Evolutionary conservation across 1,284 basidiomycete genomes (phyloP), one percentile per base, ranked within the genome.

Genomic region (Malassezia brasiliensis): DNA sequence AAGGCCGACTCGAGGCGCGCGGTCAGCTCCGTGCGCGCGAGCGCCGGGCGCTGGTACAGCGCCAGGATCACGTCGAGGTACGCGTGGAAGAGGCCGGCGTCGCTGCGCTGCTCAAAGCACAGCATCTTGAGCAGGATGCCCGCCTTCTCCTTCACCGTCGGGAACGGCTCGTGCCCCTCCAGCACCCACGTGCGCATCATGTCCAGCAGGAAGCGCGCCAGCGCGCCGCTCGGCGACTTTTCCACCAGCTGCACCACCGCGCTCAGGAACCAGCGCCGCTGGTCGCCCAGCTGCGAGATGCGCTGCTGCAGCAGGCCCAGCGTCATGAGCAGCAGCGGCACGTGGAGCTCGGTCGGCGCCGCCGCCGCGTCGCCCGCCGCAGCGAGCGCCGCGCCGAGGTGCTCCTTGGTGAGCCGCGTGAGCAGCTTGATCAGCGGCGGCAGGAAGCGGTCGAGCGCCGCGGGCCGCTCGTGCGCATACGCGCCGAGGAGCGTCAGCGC

Each of bases 111-210:
- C 77, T 98, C 93, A 72, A 88, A 94, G 17, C 82, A 80, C 30
- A 83, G 82, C 90, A 99, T 96, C 76, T 90, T 90, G 71, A 88
- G 83, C 59, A 98, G 76, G 34, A 98, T 78, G 31, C 81, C 84
- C 0, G 91, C 87, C 76, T 96, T 98, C 77, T 99, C 96, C 77
- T 96, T 96, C 80, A 90, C 86, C 0, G 87, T 89, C 1, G 91
- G 90, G 63, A 74, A 75, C 10, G 65, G 47, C 58, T 75, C 73
- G 31, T 55, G 47, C 47, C 66, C 65, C 42, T 87, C 83, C 65
- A 90, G 78, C 19, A 87, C 84, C 93, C 94, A 98, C 45, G 86
- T 85, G 50, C 87, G 83, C 57, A 88, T 83, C 61, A 93, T 83
- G 52, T 90, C 85, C 20, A 99, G 81, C 63, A 96, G 81, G 74